Conservation (phyloP, 2,329 filamentous ascomycete genomes). For the Escovopsis weberi region DNA sequence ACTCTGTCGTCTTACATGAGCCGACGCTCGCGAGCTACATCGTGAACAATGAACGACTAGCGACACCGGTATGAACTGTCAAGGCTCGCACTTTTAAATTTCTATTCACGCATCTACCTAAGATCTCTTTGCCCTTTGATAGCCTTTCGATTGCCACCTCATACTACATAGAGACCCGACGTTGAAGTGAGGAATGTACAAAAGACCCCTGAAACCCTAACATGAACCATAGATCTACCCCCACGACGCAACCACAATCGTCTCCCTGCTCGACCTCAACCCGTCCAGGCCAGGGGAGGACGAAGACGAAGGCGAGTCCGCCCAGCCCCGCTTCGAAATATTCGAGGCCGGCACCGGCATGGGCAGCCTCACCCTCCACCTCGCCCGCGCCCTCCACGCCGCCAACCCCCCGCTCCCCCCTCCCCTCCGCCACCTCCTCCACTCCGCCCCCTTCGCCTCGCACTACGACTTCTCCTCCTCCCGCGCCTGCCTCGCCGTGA, state of each 20-base stretch:
- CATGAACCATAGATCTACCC: slow-evolving; percentile 39
- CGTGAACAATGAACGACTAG: slow-evolving; percentile 47
- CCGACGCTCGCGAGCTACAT: slow-evolving; percentile 64
- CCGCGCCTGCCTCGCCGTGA: slow-evolving; percentile 13
- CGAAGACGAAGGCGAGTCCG: slow-evolving; percentile 9
- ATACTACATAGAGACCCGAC: neutral
- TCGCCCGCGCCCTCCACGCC: slow-evolving; percentile 62
- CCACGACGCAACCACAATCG: slow-evolving; percentile 59
- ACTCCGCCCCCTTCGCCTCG: slow-evolving; percentile 10
- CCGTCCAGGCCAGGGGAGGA: slow-evolving; percentile 27
- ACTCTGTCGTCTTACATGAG: slow-evolving; percentile 41
- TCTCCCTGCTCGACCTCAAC: slow-evolving; percentile 63
- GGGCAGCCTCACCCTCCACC: slow-evolving; percentile 60
- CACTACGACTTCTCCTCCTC: slow-evolving; percentile 13
- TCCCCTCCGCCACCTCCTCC: slow-evolving; percentile 20
- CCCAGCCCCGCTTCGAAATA: slow-evolving; percentile 46
- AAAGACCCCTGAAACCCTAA: neutral
- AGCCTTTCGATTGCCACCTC: neutral
- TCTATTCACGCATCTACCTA: too few species aligned
- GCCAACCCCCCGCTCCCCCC: slow-evolving; percentile 44
- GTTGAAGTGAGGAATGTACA: neutral
- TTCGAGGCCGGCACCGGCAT: slow-evolving; percentile 80
- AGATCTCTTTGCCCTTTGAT: too few species aligned
- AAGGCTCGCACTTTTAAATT: too few species aligned
- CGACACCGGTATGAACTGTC: slow-evolving; percentile 42